Percentiles rank a stretch among this genome's conserved stretches.
Evolutionary conservation across 345 rosid genomes (phyloP).

Genomic region (Passiflora organensis): DNA sequence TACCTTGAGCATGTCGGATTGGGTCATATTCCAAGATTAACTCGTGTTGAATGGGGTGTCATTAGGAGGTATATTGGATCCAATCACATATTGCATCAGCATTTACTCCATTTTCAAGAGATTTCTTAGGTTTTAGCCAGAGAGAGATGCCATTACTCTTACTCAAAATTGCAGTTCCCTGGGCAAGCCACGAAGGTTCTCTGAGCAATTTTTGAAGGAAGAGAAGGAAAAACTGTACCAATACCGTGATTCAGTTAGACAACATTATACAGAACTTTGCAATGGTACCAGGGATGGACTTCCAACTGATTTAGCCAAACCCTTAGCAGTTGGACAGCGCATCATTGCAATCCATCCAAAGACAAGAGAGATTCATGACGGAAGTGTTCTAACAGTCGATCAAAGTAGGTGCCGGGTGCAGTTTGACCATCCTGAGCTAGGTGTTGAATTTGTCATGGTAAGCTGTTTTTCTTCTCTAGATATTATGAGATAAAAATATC

Average conservation of each 20-base stretch:
- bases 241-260: conserved; percentile 86
- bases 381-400: conserved; percentile 87
- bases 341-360: conserved; percentile 84
- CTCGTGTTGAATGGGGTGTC: conserved; percentile 98
- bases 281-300: conserved; percentile 81
- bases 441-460: conserved; percentile 93
- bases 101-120: not conserved
- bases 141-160: not conserved
- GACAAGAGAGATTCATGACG: conserved; percentile 82
- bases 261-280: conserved; percentile 75
- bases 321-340: conserved; percentile 80
- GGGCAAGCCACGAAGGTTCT: conserved; percentile 95
- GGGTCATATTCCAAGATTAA: conserved; percentile 87
- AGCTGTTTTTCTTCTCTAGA: not conserved
- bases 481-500: too few species aligned
- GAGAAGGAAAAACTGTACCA: conserved; percentile 83
- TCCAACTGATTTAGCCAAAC: conserved; percentile 86
- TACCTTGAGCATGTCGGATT: conserved; percentile 92
- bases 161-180: conserved; percentile 66
- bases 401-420: conserved; percentile 71
- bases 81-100: conserved; percentile 9
- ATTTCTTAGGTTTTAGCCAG: not conserved
- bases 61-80: conserved; percentile 65
- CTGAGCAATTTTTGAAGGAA: conserved; percentile 69
- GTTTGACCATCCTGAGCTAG: conserved; percentile 72